Percentiles rank a stretch among this genome's conserved stretches.
These are phyloP conservation scores for Allium sativum DNA, from an alignment of 106 monocot genomes.

Conservation along the genomic window DNA sequence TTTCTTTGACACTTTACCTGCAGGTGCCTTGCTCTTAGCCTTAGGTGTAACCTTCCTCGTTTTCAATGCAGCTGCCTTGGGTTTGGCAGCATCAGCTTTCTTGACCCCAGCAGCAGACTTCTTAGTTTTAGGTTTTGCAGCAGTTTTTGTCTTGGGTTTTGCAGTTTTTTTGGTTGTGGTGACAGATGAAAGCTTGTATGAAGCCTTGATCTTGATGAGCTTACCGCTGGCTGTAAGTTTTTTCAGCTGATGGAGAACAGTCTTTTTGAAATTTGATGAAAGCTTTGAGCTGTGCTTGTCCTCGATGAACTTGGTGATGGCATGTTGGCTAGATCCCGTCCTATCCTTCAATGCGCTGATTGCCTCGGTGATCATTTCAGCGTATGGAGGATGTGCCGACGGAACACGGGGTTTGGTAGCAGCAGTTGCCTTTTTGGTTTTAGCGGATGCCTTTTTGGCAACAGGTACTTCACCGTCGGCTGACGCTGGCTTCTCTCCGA, in stretches of 20 bases:
- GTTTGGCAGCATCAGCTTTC: not conserved
- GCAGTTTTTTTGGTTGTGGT: no score
- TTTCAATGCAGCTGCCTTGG: not conserved
- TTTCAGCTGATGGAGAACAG: slow-evolving; percentile 44
- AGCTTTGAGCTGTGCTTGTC: slow-evolving; percentile 57
- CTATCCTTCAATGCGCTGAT: slow-evolving; percentile 59
- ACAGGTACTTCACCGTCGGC: not conserved
- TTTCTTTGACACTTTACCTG: not conserved
- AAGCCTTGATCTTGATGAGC: slow-evolving; percentile 70
- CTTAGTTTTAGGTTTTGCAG: not conserved
- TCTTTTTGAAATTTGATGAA: slow-evolving; percentile 56
- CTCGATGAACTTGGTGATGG: slow-evolving; percentile 17
- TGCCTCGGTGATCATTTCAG: slow-evolving; percentile 75
- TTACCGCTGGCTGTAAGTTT: slow-evolving; percentile 52
- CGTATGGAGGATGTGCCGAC: slow-evolving; percentile 43
- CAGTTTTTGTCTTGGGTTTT: no score
- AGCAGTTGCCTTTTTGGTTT: slow-evolving; percentile 31
- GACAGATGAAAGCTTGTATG: slow-evolving; percentile 54
- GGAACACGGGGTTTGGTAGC: slow-evolving; percentile 15
- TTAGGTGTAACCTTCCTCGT: not conserved
- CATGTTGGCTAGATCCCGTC: slow-evolving; percentile 73
- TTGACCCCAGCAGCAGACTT: slow-evolving; percentile 6
- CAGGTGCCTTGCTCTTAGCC: not conserved
- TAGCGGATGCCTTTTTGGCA: slow-evolving; percentile 7
- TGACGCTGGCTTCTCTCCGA: not conserved